These are phyloP conservation scores for Sungouiella thailandica DNA, from an alignment of 805 yeast species.

Conservation along the genomic window DNA sequence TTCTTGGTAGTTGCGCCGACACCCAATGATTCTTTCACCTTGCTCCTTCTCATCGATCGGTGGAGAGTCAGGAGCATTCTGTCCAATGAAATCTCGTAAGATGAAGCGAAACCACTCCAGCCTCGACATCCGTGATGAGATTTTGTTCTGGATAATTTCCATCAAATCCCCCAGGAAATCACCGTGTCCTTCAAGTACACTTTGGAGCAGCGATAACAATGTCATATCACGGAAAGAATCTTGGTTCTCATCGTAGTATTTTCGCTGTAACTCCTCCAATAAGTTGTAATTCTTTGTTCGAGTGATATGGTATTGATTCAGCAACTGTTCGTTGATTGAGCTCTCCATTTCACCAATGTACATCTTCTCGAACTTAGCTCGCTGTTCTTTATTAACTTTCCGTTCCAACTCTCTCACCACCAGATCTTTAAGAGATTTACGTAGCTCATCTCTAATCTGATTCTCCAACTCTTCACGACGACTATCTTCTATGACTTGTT, in stretches of 20 bases:
- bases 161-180: too few relatives aligned
- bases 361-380: not conserved
- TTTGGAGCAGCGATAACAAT: conserved; percentile 3
- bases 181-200: conserved; percentile 1
- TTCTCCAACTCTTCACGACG: too few relatives aligned
- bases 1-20: conserved; percentile 9
- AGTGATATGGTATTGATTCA: conserved; percentile 1
- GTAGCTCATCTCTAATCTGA: too few relatives aligned
- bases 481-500: too few relatives aligned
- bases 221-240: conserved; percentile 3
- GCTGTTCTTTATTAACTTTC: too few relatives aligned
- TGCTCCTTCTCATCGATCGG: conserved; percentile 12
- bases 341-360: conserved; percentile 1
- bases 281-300: conserved; percentile 4
- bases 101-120: conserved; percentile 10
- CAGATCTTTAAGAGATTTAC: too few relatives aligned
- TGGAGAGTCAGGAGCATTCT: conserved; percentile 12
- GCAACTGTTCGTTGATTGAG: conserved; percentile 2
- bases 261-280: conserved; percentile 5
- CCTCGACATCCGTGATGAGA: conserved; percentile 3
- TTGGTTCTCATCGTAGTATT: conserved; percentile 6
- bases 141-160: too few relatives aligned
- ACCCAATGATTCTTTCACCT: conserved; percentile 12
- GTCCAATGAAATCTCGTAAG: conserved; percentile 11
- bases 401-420: too few relatives aligned